phyloP scores from a whole-genome alignment of 805 yeast genomes.

The Cyberlindnera euphorbiae region DNA sequence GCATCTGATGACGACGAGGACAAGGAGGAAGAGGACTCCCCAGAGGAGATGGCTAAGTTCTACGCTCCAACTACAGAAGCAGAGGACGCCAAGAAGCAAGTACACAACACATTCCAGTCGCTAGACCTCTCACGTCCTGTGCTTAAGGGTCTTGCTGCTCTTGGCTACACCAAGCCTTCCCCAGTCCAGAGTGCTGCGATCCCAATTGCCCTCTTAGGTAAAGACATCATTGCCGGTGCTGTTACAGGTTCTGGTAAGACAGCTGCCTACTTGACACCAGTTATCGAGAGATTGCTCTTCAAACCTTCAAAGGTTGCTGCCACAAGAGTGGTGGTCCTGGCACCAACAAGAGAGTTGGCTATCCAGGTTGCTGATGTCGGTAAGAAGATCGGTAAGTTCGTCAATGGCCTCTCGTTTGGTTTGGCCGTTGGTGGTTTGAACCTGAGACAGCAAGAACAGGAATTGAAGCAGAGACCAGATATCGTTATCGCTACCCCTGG shows the following conservation, averaged over 20 bases:
- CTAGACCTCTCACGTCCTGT: conserved; percentile 87
- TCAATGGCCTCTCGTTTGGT: conserved; percentile 77
- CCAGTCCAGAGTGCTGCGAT: conserved; percentile 92
- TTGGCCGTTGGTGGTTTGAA: conserved; percentile 98
- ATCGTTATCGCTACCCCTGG: conserved; percentile 98
- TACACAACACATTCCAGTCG: conserved; percentile 66
- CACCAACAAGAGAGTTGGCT: conserved; percentile 98
- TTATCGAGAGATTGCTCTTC: conserved; percentile 84
- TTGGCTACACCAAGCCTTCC: conserved; percentile 86
- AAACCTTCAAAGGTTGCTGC: conserved; percentile 83
- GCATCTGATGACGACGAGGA: conserved; percentile 32
- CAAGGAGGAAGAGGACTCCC: conserved; percentile 50
- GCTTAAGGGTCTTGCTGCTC: conserved; percentile 69
- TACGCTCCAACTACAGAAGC: conserved; percentile 57
- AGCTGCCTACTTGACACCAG: conserved; percentile 96
- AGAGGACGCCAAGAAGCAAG: conserved; percentile 44
- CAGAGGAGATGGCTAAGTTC: conserved; percentile 78
- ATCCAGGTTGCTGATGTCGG: conserved; percentile 96
- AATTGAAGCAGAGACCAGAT: conserved; percentile 88
- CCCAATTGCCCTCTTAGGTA: conserved; percentile 90
- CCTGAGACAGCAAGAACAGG: conserved; percentile 92
- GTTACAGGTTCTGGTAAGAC: conserved; percentile 99
- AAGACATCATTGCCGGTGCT: conserved; percentile 98
- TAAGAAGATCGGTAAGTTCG: conserved; percentile 71
- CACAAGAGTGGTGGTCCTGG: conserved; percentile 83